Conservation (phyloP, 2,329 filamentous ascomycete genomes). For the Penicillium sp. region DNA sequence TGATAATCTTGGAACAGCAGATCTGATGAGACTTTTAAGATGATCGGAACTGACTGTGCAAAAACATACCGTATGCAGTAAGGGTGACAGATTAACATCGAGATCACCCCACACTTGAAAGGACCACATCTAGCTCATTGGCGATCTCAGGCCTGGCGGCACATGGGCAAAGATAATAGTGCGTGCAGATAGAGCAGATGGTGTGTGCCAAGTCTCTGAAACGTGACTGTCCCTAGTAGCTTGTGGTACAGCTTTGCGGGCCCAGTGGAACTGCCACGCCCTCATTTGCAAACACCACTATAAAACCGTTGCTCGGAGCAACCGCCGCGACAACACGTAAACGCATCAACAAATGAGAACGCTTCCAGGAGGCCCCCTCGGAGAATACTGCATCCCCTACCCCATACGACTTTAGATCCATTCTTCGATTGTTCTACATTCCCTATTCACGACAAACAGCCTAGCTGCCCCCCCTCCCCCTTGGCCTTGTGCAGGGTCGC, state of each 20-base stretch:
- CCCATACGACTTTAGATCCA: slow-evolving; percentile 30
- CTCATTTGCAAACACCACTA: slow-evolving; percentile 17
- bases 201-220: slow-evolving; percentile 5
- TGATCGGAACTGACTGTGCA: not conserved
- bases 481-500: slow-evolving; percentile 21
- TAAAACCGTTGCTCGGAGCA: slow-evolving; percentile 35
- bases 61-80: not conserved
- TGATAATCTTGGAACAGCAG: not conserved
- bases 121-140: not conserved
- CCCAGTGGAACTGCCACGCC: slow-evolving; percentile 4
- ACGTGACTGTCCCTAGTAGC: not conserved
- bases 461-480: slow-evolving; percentile 14
- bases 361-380: slow-evolving; percentile 21
- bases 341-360: slow-evolving; percentile 32
- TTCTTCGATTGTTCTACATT: slow-evolving; percentile 22
- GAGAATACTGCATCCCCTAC: slow-evolving; percentile 30
- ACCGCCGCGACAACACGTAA: slow-evolving; percentile 29
- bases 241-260: not conserved
- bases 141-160: not conserved
- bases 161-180: not conserved
- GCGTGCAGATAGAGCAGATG: not conserved
- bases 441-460: slow-evolving; percentile 20
- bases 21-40: not conserved
- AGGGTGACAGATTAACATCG: not conserved
- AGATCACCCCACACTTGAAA: not conserved